Evolutionary conservation across 2,329 filamentous ascomycete genomes (phyloP), one percentile per base, ranked within the genome.

Genomic region (Aspergillus piperis): DNA sequence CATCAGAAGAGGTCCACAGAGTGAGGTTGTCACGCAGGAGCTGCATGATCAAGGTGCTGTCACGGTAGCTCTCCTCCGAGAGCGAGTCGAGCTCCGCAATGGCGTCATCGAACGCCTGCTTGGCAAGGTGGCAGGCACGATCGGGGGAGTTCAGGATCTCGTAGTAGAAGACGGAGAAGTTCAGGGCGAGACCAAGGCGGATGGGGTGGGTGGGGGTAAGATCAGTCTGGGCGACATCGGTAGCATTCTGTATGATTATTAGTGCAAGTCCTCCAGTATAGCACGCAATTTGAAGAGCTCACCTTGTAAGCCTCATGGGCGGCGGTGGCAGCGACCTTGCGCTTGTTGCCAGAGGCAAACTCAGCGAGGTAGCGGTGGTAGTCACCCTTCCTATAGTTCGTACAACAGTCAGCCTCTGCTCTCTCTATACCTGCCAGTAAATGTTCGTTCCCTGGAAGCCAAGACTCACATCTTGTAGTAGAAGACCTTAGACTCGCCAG

Each of bases 81-180:
- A 98, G 86, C 54, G 92, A 96, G 85, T 98, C 94, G 72, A 98
- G 92, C 88, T 98, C 93, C 75, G 94, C 94, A 79, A 98, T 97
- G 75, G 94, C 94, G 80, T 97, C 94, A 78, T 98, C 94, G 76
- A 98, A 98, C 54, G 95, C 94, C 85, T 98, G 94, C 88, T 98
- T 98, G 81, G 94, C 94, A 70, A 98, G 88, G 79, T 98, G 94
- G 88, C 94, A 98, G 76, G 94, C 94, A 77, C 91, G 92, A 82
- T 97, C 93, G 75, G 93, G 94, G 38, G 93, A 96, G 89, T 97
- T 98, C 77, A 97, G 85, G 79, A 97, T 97, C 87, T 97, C 95
- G 82, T 97, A 96, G 88, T 96, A 96, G 86, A 97, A 97, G 75
- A 97, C 94, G 67, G 93, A 97, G 88, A 98, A 97, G 90, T 97